Evolutionary conservation across 352 stramenopile genomes (phyloP).

Genomic region (Globisporangium nagaii): DNA sequence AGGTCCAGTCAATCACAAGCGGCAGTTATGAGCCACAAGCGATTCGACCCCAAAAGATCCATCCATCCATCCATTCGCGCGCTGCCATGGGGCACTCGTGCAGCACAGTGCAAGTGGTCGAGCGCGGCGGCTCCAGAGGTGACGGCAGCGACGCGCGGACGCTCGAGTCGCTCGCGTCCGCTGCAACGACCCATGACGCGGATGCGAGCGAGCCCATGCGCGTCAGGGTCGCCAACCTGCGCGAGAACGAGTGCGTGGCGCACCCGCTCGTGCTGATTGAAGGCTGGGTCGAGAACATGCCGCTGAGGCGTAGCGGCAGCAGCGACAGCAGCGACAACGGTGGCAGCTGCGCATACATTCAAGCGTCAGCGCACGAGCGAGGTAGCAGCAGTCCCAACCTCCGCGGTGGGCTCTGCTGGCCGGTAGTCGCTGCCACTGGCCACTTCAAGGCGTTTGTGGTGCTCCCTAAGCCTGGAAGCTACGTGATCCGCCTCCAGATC

Average conservation of each 20-base stretch:
- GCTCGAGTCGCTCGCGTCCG: neutral
- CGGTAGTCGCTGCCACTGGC: constrained; percentile 27
- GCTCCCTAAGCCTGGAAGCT: constrained; percentile 36
- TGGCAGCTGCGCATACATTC: constrained; percentile 15
- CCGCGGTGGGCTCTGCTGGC: constrained; percentile 28
- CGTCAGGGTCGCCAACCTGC: constrained; percentile 78
- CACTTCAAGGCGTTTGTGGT: constrained; percentile 64
- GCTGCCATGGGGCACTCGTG: constrained; percentile 8
- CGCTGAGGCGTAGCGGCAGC: neutral
- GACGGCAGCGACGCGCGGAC: neutral
- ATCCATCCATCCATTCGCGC: neutral
- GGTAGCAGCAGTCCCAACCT: neutral
- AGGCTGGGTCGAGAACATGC: constrained; percentile 22
- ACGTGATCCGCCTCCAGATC: constrained; percentile 21
- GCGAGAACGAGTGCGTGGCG: constrained; percentile 64
- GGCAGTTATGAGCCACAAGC: neutral
- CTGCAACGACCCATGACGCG: neutral
- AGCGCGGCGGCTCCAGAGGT: neutral
- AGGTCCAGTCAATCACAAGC: neutral
- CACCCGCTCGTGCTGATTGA: constrained; percentile 53
- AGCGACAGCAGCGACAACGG: constrained; percentile 29
- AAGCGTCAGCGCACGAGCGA: neutral
- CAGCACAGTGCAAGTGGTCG: constrained; percentile 8
- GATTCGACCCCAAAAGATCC: neutral
- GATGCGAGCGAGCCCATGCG: neutral